Evolutionary conservation across 495 filamentous ascomycete genomes (phyloP).

Genomic region (Rostrohypoxylon terebratum): DNA sequence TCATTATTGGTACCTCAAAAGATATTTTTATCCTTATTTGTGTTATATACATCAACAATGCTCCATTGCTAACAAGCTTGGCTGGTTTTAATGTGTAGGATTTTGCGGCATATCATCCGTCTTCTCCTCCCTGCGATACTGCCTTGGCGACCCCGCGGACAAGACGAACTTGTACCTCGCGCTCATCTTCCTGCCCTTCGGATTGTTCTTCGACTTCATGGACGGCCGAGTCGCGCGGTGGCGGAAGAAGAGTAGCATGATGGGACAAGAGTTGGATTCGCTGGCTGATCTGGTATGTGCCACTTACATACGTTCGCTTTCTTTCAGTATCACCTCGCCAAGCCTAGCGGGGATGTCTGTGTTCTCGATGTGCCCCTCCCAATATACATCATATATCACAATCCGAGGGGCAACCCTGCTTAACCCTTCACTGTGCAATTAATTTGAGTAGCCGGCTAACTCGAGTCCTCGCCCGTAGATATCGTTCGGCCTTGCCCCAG

Average conservation of each 20-base stretch:
- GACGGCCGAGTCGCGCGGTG: slow-evolving; percentile 96
- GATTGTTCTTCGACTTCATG: slow-evolving; percentile 98
- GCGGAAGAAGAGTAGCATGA: slow-evolving; percentile 93
- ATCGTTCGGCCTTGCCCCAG: slow-evolving; percentile 94
- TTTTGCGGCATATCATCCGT: slow-evolving; percentile 92
- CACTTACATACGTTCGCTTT: neutral
- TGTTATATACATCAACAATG: neutral
- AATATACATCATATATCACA: neutral
- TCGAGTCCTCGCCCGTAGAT: slow-evolving; percentile 66
- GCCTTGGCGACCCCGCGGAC: slow-evolving; percentile 76
- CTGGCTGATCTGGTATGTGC: slow-evolving; percentile 87
- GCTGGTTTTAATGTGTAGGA: slow-evolving; percentile 55
- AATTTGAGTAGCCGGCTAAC: neutral
- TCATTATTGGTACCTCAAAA: neutral
- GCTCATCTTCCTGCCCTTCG: slow-evolving; percentile 89
- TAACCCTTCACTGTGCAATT: neutral
- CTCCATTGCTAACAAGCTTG: slow-evolving; percentile 15
- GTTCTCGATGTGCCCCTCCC: neutral
- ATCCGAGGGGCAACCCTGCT: neutral
- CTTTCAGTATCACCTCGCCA: neutral
- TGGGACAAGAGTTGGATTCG: slow-evolving; percentile 99
- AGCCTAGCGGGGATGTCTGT: neutral
- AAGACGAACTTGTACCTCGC: slow-evolving; percentile 79
- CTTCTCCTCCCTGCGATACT: slow-evolving; percentile 95
- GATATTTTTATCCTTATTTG: neutral